Conservation (phyloP, 2,329 filamentous ascomycete species). For the Trichoderma sp. region DNA sequence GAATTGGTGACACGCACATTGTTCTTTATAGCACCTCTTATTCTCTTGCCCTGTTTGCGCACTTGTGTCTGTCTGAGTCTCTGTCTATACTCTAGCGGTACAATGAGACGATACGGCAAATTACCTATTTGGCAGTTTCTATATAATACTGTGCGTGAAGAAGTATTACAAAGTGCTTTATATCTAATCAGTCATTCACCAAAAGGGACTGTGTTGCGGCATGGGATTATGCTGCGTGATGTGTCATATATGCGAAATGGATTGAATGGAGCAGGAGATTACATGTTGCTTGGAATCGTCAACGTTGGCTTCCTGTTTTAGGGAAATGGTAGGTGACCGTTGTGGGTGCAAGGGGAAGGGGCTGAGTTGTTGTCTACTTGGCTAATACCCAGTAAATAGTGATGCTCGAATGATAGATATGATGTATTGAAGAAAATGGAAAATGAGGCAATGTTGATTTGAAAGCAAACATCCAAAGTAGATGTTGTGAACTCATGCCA, state of each 20-base stretch:
- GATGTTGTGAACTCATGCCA: not conserved
- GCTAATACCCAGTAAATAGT: not conserved
- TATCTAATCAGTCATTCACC: not conserved
- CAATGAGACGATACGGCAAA: not conserved
- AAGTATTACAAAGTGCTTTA: not conserved
- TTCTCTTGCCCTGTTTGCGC: not conserved
- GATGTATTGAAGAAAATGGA: not conserved
- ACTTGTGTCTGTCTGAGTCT: not conserved
- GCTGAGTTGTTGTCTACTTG: not conserved
- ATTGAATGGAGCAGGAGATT: slow-evolving; percentile 6
- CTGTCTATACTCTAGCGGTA: not conserved
- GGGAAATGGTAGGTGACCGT: not conserved
- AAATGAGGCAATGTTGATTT: not conserved
- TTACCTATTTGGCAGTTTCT: not conserved
- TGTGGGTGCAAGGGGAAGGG: not conserved
- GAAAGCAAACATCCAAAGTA: not conserved
- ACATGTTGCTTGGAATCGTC: not conserved
- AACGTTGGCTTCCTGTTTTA: not conserved
- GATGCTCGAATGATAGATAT: not conserved
- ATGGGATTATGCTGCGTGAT: slow-evolving; percentile 23
- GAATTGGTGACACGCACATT: slow-evolving; percentile 2
- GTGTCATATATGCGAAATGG: slow-evolving; percentile 27
- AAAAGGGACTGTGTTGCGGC: not conserved
- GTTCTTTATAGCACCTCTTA: not conserved
- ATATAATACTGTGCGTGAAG: not conserved